Evolutionary conservation across 139 green algal genomes (phyloP).

Genomic region (Closterium sp.): DNA sequence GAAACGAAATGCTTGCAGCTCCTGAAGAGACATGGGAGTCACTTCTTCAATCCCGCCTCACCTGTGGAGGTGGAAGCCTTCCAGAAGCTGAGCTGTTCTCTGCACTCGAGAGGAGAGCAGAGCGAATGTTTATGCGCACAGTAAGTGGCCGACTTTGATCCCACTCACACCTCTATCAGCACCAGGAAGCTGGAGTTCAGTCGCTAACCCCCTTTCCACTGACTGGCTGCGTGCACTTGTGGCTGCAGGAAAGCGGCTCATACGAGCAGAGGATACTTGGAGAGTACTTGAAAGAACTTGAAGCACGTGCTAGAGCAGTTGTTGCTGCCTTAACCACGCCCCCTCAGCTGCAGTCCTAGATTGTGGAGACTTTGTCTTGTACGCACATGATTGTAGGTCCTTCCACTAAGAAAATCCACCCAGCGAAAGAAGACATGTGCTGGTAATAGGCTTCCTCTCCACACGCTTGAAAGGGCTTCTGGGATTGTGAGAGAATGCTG

Average conservation of each 20-base stretch:
- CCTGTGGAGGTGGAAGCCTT: slow-evolving; percentile 1
- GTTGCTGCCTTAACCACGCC: not conserved
- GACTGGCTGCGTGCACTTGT: not conserved
- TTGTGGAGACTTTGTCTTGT: not conserved
- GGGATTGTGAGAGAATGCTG: not conserved
- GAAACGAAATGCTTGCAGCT: not conserved
- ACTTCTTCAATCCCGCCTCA: not conserved
- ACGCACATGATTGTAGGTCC: not conserved
- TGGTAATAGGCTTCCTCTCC: not conserved
- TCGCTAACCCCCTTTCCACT: not conserved
- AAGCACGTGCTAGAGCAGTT: not conserved
- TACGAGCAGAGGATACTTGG: slow-evolving; percentile 6
- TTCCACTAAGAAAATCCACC: not conserved
- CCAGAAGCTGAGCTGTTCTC: not conserved
- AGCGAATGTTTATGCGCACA: slow-evolving; percentile 19
- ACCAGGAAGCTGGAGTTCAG: too few species aligned
- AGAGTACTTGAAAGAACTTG: slow-evolving; percentile 15
- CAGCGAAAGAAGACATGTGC: not conserved
- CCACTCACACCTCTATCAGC: not conserved
- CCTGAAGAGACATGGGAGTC: not conserved
- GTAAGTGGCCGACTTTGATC: slow-evolving; percentile 10
- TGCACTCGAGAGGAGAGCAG: slow-evolving; percentile 9
- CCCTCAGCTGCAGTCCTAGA: not conserved
- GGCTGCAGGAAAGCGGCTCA: slow-evolving; percentile 2
- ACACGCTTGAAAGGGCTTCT: not conserved